Evolutionary conservation across 306 rosid species (phyloP), one percentile per base, ranked within the genome.

Genomic region (Alnus glutinosa): DNA sequence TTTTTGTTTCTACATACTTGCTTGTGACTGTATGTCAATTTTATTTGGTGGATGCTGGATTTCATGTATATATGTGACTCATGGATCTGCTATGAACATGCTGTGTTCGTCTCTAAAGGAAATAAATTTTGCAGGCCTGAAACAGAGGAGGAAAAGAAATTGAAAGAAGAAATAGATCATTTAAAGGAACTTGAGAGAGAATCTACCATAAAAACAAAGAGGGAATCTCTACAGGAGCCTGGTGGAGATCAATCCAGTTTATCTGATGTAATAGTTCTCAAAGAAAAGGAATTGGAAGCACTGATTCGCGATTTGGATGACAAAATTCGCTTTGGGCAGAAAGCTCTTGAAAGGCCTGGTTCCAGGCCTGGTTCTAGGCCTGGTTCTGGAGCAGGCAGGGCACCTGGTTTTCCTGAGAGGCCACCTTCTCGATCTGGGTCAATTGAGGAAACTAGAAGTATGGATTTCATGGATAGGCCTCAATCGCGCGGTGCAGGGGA

Each of bases 301-400:
- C 89, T 93, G 81, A 70, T 82, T 73, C 90, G 63, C 74, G 97
- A 93, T 73, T 86, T 95, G 86, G 92, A 95, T 85, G 98, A 89
- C 80, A 93, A 93, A 88, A 87, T 93, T 78, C 98, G 99, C 30
- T 93, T 95, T 81, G 98, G 95, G 54, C 97, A 87, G 92, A 95
- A 91, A 85, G 93, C 92, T 7, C 39, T 86, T 63, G 99, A 95
- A 23, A 86, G 98, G 88, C 98, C 98, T 1, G 93, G 98, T 48
- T 95, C 99, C 49, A 88, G 83, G 89, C 66, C 73, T 79, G 93
- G 98, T 55, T 95, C 99, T 11, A 88, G 83, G 89, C 66, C 73
- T 79, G 93, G 98, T 55, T 95, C 99, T 11, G 88, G 89, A 14
- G 88, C 92, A 14, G 94, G 97, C 48, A 89, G 83, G 89, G 70